Conservation (phyloP, 306 rosid species). For the Abrus pulchellus region DNA sequence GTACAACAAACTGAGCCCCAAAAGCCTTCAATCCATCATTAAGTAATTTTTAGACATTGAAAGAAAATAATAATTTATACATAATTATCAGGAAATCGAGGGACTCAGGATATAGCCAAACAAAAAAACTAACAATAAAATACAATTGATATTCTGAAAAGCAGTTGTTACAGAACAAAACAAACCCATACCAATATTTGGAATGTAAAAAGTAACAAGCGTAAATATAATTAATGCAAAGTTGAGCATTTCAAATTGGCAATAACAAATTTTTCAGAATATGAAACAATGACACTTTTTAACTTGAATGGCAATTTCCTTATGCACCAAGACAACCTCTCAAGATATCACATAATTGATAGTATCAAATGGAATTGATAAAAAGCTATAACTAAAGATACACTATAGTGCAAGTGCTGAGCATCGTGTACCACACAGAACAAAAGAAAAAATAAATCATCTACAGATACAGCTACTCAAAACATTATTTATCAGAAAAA, state of each 20-base stretch:
- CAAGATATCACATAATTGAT: slow-evolving; percentile 35
- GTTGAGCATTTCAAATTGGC: slow-evolving; percentile 9
- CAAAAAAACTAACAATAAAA: slow-evolving; percentile 16
- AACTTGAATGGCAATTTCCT: neutral
- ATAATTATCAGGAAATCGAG: slow-evolving; percentile 24
- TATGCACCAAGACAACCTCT: slow-evolving; percentile 24
- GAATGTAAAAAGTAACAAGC: slow-evolving; percentile 31
- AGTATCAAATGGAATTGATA: slow-evolving; percentile 6
- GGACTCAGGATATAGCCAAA: slow-evolving; percentile 30
- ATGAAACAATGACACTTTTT: slow-evolving; percentile 1
- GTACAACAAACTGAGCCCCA: slow-evolving; percentile 47
- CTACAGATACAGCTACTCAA: slow-evolving; percentile 4
- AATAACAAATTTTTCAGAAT: slow-evolving; percentile 21
- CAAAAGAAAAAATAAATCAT: slow-evolving; percentile 28
- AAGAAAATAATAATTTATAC: slow-evolving; percentile 34
- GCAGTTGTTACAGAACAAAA: slow-evolving; percentile 15
- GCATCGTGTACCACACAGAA: slow-evolving; percentile 14
- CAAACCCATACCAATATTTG: slow-evolving; percentile 22
- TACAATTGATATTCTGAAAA: slow-evolving; percentile 33
- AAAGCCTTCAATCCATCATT: slow-evolving; percentile 37
- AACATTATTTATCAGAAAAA: slow-evolving; percentile 16
- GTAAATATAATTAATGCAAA: neutral
- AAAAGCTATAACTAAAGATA: slow-evolving; percentile 1
- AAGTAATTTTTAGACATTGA: slow-evolving; percentile 37
- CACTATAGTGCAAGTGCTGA: neutral